Evolutionary conservation across 164 flowering plant genomes (phyloP), one percentile per base, ranked within the genome.

Genomic region (Macadamia tetraphylla): DNA sequence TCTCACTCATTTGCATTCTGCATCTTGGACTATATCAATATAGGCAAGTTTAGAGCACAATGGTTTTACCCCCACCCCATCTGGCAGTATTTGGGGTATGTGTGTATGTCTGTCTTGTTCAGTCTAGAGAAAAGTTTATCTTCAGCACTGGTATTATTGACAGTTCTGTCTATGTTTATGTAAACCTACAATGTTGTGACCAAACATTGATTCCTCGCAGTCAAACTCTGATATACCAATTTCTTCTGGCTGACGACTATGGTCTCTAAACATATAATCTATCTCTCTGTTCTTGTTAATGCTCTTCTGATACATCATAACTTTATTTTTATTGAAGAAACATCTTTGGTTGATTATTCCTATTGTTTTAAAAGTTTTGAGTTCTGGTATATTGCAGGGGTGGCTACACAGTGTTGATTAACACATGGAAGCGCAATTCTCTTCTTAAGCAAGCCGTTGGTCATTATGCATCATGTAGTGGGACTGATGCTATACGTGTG

Each of bases 381-480:
- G 32, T 12, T n/a, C 53, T 71, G 48, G 13, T 65, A 15, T 42
- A 18, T 60, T 73, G 57, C 73, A 85, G 88, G 71, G 85, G 85
- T 65, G 81, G 85, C 18, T 85, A 81, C 71, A 81, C 85, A 9
- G 83, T 85, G 59, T 78, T 85, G 30, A 82, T 85, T 62, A 80
- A 83, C 70, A 81, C 85, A 60, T 81, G 85, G 88, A 83, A 82
- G 77, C 76, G 82, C 62, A 77, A 83, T 66, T 78, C 85, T 74
- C 84, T 79, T 73, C 79, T 85, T 35, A 83, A 83, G 79, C 79
- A 79, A 71, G 74, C 85, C 58, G 85, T 83, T 63, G 83, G 80
- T 43, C 84, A 85, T 70, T 85, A 85, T 73, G 86, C 84, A 51
- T 83, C 84, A 10, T 85, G 89, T 68, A 65, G 68, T 17, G 82